Base-by-base conservation (phyloP, 108 stramenopile species). In the Parmales sp. region DNA sequence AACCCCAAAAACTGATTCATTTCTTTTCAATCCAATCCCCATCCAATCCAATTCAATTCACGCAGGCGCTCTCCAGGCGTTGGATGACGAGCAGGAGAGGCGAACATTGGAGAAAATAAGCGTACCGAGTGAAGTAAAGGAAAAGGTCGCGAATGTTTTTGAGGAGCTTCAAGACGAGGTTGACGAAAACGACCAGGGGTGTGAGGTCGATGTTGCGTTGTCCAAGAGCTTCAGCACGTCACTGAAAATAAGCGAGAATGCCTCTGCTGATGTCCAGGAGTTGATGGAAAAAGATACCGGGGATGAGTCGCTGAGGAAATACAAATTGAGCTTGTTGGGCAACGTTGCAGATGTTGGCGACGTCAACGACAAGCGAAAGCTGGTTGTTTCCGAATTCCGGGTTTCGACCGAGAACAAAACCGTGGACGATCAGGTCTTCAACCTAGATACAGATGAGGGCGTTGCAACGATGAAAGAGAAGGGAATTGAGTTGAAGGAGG, bases 401-500 rank as follows among this genome's bases (percentile, higher is more conserved):
- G 36, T 73, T 0, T 31, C 41, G 22, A 68, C 68, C 54, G 49
- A 69, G 22, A 48, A 67, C 22, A 60, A 60, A 34, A 18, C 13
- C 8, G 19, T 20, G n/a, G 43, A 49, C 22, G 67, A 67, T 39
- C 44, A 37, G 7, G 72, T 68, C 50, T 66, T 48, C 72, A 51
- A 68, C 45, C 36, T 68, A 16, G 20, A 23, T 44, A 68, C 72
- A 6, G 39, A n/a, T 13, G 48, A 38, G 34, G 72, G 72, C 1
- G 36, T 67, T 18, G 49, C 11, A 0, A 36, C 28, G 2, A 29
- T 73, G 50, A 20, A 8, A 7, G 38, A 25, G 16, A 39, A 23
- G n/a, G 72, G 72, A 8, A 20, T 73, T 11, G 0, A 66, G 37
- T 19, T 73, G n/a, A 73, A 73, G 67, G 72, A 73, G 65, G 72